Percentiles rank a stretch among this genome's conserved stretches.
Evolutionary conservation across 805 yeast species (phyloP).

Genomic region (Candida mattraensis): DNA sequence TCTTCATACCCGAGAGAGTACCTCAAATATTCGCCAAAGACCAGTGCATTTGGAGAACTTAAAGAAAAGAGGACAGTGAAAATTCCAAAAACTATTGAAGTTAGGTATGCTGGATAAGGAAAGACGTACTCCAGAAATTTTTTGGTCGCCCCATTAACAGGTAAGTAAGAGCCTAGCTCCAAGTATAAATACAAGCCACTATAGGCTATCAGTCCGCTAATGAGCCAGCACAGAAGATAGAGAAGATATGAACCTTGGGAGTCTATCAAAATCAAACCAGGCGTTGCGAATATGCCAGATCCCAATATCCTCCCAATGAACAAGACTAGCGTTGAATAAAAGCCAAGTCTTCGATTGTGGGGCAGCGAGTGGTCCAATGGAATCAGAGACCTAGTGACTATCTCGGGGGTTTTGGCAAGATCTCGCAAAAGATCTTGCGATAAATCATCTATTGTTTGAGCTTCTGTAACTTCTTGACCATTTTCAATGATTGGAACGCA

Average conservation of each 20-base stretch:
- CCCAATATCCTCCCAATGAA: slow-evolving; percentile 67
- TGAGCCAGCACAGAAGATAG: slow-evolving; percentile 56
- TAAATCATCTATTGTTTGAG: slow-evolving; percentile 17
- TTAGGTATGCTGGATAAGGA: slow-evolving; percentile 48
- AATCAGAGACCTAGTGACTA: slow-evolving; percentile 21
- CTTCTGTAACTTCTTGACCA: too few species aligned
- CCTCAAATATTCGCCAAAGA: slow-evolving; percentile 49
- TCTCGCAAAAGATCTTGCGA: slow-evolving; percentile 15
- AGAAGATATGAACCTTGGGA: slow-evolving; percentile 59
- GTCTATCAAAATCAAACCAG: slow-evolving; percentile 58
- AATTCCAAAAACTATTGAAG: slow-evolving; percentile 41
- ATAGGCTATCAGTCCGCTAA: slow-evolving; percentile 58
- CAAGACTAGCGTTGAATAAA: slow-evolving; percentile 58
- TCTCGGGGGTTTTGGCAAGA: slow-evolving; percentile 9
- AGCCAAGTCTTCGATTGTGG: slow-evolving; percentile 41
- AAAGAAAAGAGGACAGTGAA: slow-evolving; percentile 43
- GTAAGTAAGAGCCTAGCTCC: slow-evolving; percentile 66
- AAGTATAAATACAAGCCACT: slow-evolving; percentile 60
- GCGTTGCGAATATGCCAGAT: slow-evolving; percentile 69
- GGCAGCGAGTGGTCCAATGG: slow-evolving; percentile 21
- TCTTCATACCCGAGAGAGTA: slow-evolving; percentile 38
- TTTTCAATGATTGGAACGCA: too few species aligned
- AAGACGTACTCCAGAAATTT: slow-evolving; percentile 63
- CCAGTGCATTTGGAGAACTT: slow-evolving; percentile 45
- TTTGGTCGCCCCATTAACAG: slow-evolving; percentile 69